Evolutionary conservation across 1,139 yeast genomes (phyloP).

Genomic region (Hanseniaspora gamundiae): DNA sequence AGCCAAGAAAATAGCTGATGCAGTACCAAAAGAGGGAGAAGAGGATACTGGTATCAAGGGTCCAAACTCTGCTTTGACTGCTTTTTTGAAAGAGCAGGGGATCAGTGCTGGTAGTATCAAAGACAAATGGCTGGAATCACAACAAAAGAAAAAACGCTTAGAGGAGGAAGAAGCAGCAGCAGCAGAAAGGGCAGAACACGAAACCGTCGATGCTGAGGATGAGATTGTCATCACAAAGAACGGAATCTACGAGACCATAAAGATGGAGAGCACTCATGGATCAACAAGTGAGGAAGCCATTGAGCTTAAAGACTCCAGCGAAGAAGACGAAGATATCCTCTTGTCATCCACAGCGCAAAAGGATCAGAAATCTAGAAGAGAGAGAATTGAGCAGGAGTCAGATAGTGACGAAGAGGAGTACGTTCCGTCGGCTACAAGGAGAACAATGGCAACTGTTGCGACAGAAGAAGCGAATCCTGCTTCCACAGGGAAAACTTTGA

Average conservation of each 20-base stretch:
- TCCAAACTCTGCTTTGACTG: slow-evolving; percentile 71
- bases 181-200: slow-evolving; percentile 10
- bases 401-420: slow-evolving; percentile 2
- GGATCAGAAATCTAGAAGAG: slow-evolving; percentile 14
- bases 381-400: slow-evolving; percentile 3
- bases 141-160: slow-evolving; percentile 20
- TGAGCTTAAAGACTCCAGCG: slow-evolving; percentile 9
- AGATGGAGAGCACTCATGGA: neutral
- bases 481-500: slow-evolving; percentile 34
- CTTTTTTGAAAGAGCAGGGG: slow-evolving; percentile 70
- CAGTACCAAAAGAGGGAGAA: slow-evolving; percentile 16
- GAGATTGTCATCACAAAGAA: slow-evolving; percentile 9
- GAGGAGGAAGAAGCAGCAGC: slow-evolving; percentile 8
- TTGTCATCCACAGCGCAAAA: slow-evolving; percentile 5
- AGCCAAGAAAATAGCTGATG: neutral
- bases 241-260: neutral
- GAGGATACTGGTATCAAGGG: slow-evolving; percentile 44
- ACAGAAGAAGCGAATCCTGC: neutral
- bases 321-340: slow-evolving; percentile 14
- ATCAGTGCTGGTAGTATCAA: slow-evolving; percentile 74
- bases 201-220: slow-evolving; percentile 12
- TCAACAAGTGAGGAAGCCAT: slow-evolving; percentile 6
- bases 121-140: slow-evolving; percentile 37
- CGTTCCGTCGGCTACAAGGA: neutral
- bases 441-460: neutral